Evolutionary conservation across 768 basidiomycete species (phyloP), one percentile per base, ranked within the genome.

Genomic region (Lactarius pseudohatsudake): DNA sequence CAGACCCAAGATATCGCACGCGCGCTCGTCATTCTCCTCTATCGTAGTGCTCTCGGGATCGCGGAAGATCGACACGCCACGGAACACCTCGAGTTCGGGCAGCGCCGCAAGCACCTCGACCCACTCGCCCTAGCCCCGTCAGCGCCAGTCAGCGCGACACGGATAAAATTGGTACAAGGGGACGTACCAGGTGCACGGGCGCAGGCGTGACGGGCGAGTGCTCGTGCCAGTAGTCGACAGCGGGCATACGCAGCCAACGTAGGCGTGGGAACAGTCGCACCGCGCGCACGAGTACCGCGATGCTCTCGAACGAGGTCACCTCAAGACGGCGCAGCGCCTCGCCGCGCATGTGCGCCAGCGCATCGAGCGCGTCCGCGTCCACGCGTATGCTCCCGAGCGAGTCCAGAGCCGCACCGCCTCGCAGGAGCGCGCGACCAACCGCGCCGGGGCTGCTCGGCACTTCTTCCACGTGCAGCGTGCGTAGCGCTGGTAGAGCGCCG

Each of bases 401-500:
- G 8, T 7, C 34, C 20, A 64, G 56, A 9, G 30, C 13, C 1
- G 62, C 40, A 2, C 32, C 45, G n/a, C 43, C 22, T 0, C 16
- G 41, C 20, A 64, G n/a, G 15, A 53, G 59, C 2, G 26, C 54
- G 9, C 28, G 40, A 1, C 50, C 53, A 8, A 28, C 38, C 3
- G 10, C 6, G 22, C 53, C 61, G 32, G 41, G 56, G 56, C 56
- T 32, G 18, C n/a, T 20, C 1, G 30, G 41, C 1, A 45, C 55
- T 7, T 43, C 38, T 4, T 43, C 32, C 18, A n/a, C 56, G 41
- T 41, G 66, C 34, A 65, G 57, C 61, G 45, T 67, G 69, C 61
- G 74, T 68, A 43, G 77, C 15, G 40, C 30, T 13, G 62, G 62
- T 22, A 64, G 56, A 11, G 62, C 32, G 4, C 41, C n/a, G 4